Evolutionary conservation across 108 stramenopile genomes (phyloP).

Genomic region (Cylindrotheca fusiformis): DNA sequence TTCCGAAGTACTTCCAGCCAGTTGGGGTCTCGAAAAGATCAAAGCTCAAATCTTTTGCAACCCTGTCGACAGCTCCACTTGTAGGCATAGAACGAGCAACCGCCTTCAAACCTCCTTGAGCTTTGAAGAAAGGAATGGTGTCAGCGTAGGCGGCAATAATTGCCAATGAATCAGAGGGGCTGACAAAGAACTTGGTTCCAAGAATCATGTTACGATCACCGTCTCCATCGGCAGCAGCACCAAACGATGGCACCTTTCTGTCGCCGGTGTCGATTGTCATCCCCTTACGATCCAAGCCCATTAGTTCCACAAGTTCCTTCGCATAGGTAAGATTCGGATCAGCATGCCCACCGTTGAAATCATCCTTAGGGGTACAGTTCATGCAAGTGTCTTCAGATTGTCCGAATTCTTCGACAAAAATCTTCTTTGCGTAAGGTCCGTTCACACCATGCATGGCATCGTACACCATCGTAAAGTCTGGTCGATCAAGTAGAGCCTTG

Average conservation of each 20-base stretch:
- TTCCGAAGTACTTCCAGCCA: conserved; percentile 99
- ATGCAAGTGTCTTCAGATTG: conserved; percentile 73
- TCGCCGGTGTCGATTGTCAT: conserved; percentile 68
- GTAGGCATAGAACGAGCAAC: conserved; percentile 99
- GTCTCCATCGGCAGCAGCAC: conserved; percentile 99
- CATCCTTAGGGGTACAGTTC: conserved; percentile 92
- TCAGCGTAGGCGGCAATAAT: conserved; percentile 97
- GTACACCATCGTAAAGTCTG: conserved; percentile 96
- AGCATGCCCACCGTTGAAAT: conserved; percentile 98
- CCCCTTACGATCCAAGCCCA: conserved; percentile 92
- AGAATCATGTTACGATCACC: conserved; percentile 99
- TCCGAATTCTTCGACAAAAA: conserved; percentile 95
- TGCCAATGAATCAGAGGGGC: conserved; percentile 98
- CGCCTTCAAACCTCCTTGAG: conserved; percentile 95
- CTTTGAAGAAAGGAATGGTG: conserved; percentile 93
- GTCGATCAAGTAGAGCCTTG: conserved; percentile 87
- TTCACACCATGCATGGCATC: conserved; percentile 99
- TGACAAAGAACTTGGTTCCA: conserved; percentile 98
- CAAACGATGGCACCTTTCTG: conserved; percentile 87
- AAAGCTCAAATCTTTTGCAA: conserved; percentile 92
- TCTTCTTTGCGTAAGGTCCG: conserved; percentile 94
- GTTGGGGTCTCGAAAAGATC: conserved; percentile 98
- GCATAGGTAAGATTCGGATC: conserved; percentile 99
- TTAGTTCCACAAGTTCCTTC: conserved; percentile 89
- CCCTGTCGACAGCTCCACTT: conserved; percentile 96